Conservation (phyloP, 2,329 filamentous ascomycete species). For the Tolypocladium nubicola region DNA sequence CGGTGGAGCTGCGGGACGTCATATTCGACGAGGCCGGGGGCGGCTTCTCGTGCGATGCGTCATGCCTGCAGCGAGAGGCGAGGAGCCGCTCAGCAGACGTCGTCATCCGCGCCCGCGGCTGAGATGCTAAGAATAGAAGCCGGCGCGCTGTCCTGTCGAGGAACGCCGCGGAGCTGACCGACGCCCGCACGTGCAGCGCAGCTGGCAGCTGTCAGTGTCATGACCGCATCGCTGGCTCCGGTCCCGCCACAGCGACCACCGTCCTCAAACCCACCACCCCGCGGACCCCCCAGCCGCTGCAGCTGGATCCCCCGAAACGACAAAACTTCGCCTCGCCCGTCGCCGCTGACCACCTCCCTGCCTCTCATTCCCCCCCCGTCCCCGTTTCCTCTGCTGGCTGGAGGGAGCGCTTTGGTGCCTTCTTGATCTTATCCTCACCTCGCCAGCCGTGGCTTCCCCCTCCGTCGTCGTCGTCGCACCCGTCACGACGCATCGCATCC, state of each 20-base stretch:
- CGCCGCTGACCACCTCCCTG: not conserved
- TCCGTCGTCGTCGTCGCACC: not conserved
- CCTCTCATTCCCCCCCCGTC: not conserved
- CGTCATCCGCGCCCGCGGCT: not conserved
- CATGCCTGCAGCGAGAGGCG: not conserved
- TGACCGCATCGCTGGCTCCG: not conserved
- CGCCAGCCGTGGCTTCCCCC: too few species aligned
- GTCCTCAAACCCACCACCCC: not conserved
- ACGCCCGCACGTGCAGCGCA: not conserved
- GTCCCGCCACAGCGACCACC: not conserved
- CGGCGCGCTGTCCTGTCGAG: too few species aligned
- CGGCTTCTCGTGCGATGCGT: not conserved
- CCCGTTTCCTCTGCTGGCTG: conserved; percentile 1
- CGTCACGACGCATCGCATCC: not conserved
- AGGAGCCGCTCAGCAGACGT: not conserved
- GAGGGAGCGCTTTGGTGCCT: not conserved
- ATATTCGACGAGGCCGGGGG: not conserved
- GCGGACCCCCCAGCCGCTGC: too few species aligned
- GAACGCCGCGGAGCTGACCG: not conserved
- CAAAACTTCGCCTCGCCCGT: not conserved
- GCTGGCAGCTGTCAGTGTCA: not conserved
- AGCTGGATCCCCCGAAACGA: not conserved
- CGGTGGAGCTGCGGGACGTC: not conserved
- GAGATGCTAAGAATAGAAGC: not conserved
- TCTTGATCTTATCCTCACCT: not conserved